Percentiles rank a stretch among this genome's conserved stretches.
Evolutionary conservation across 192 early-diverging fungal species (phyloP).

Genomic region (Phycomyces nitens): DNA sequence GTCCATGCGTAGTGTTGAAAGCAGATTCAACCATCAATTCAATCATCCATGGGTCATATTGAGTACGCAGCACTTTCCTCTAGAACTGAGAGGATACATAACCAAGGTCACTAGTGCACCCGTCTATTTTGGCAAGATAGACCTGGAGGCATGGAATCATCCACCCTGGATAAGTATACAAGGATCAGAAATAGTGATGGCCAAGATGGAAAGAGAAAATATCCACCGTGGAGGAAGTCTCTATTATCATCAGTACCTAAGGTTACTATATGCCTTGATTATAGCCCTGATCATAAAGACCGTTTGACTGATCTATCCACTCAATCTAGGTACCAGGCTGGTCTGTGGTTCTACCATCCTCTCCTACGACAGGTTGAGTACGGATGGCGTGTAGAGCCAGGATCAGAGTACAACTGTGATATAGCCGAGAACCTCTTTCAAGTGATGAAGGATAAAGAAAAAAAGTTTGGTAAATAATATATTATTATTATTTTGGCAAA

Average conservation of each 20-base stretch:
- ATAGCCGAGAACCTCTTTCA: slow-evolving; percentile 73
- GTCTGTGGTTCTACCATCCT: slow-evolving; percentile 69
- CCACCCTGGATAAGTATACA: slow-evolving; percentile 66
- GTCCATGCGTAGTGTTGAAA: slow-evolving; percentile 64
- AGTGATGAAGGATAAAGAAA: slow-evolving; percentile 65
- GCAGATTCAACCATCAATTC: slow-evolving; percentile 66
- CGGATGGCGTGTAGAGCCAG: slow-evolving; percentile 80
- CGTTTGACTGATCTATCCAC: too few species aligned
- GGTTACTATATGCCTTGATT: too few species aligned
- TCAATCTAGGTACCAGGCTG: slow-evolving; percentile 23
- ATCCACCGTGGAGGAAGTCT: slow-evolving; percentile 27
- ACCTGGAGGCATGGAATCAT: slow-evolving; percentile 69
- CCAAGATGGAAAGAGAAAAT: slow-evolving; percentile 47
- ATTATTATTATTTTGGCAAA: background rate
- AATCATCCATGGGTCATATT: slow-evolving; percentile 70
- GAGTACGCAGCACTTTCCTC: slow-evolving; percentile 65
- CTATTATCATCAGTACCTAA: slow-evolving; percentile 7
- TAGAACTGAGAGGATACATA: slow-evolving; percentile 45
- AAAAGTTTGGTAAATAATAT: slow-evolving; percentile 57
- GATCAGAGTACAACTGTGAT: slow-evolving; percentile 67
- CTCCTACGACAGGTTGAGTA: slow-evolving; percentile 62
- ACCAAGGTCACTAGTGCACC: background rate
- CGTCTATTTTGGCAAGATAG: slow-evolving; percentile 35
- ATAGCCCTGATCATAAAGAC: too few species aligned
- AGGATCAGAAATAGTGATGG: slow-evolving; percentile 50